Conservation (phyloP, 2,329 filamentous ascomycete genomes). For the Thielaviopsis punctulata region DNA sequence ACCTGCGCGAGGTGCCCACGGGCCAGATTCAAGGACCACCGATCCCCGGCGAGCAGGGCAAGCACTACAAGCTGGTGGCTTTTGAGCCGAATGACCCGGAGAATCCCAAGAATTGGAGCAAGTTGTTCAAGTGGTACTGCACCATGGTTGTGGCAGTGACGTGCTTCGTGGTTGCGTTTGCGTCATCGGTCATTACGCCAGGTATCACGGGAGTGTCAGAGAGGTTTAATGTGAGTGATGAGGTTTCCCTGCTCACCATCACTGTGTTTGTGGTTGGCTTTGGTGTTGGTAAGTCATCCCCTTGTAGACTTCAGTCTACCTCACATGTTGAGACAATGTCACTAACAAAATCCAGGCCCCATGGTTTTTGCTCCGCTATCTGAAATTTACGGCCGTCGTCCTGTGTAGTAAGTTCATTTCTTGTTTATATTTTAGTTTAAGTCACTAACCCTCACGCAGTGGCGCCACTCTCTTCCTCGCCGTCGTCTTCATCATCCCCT, state of each 20-base stretch:
- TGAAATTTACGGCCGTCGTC: constrained; percentile 54
- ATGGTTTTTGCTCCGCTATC: constrained; percentile 66
- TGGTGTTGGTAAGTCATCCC: constrained; percentile 40
- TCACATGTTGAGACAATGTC: too few relatives aligned
- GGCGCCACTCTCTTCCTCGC: constrained; percentile 49
- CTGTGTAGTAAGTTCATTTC: constrained; percentile 40
- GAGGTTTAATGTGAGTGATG: constrained; percentile 50
- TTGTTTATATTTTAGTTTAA: not conserved
- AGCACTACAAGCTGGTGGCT: constrained; percentile 36
- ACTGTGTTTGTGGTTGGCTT: constrained; percentile 70
- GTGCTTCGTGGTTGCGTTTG: constrained; percentile 57
- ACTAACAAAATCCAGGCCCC: constrained; percentile 30
- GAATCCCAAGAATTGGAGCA: constrained; percentile 77
- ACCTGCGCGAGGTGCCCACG: constrained; percentile 39
- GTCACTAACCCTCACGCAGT: constrained; percentile 16
- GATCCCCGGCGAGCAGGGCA: constrained; percentile 11
- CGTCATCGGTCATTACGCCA: constrained; percentile 60
- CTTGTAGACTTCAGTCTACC: not conserved
- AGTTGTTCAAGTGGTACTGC: constrained; percentile 62
- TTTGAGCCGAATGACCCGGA: constrained; percentile 56
- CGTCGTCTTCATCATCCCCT: constrained; percentile 65
- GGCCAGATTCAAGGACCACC: constrained; percentile 41
- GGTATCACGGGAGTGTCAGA: constrained; percentile 47
- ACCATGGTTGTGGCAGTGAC: constrained; percentile 70
- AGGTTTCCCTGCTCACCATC: constrained; percentile 56